Evolutionary conservation across 306 rosid genomes (phyloP).

Genomic region (Vigna trinervia): DNA sequence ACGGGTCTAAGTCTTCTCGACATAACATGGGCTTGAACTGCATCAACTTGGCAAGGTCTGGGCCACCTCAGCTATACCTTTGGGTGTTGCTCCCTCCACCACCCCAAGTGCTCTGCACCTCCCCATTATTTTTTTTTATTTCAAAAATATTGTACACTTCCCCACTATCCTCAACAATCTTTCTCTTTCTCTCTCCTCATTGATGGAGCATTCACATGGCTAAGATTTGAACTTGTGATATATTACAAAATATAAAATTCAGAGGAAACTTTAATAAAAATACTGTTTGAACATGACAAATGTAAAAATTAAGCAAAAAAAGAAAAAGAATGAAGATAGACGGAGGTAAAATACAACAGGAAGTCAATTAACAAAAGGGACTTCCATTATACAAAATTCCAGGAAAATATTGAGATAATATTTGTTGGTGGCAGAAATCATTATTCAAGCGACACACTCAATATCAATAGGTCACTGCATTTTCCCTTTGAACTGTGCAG

Average conservation of each 20-base stretch:
- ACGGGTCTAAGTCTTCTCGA: no score
- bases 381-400: constrained; percentile 38
- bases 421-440: constrained; percentile 32
- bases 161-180: no score
- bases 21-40: no score
- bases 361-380: constrained; percentile 22
- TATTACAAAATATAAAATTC: not conserved
- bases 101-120: no score
- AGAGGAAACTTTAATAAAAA: not conserved
- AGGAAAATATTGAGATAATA: constrained; percentile 12
- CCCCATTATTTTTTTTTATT: no score
- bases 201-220: not conserved
- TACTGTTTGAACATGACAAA: not conserved
- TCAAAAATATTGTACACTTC: no score
- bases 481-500: constrained; percentile 32
- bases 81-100: no score
- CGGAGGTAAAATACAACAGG: not conserved
- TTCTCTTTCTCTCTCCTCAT: no score
- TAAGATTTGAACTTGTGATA: not conserved
- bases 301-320: no score
- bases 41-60: no score
- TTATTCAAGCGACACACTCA: constrained; percentile 22
- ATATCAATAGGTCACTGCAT: constrained; percentile 9
- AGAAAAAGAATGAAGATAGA: not conserved
- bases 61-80: no score